Base-by-base conservation (phyloP, 2,329 filamentous ascomycete genomes). In the Exophiala viscosa region DNA sequence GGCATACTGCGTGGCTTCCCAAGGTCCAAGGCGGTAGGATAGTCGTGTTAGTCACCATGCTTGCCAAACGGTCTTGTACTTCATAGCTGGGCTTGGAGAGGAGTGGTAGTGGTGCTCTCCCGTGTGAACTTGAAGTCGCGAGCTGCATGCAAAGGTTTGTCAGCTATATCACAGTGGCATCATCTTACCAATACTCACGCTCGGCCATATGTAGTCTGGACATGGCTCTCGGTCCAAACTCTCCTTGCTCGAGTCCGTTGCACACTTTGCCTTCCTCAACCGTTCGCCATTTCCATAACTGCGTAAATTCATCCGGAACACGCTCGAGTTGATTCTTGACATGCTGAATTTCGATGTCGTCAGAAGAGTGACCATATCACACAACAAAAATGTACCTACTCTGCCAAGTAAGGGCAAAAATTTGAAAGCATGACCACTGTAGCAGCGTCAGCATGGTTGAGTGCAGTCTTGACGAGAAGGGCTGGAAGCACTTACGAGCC, bases 341-440 rank as follows among this genome's bases (percentile, higher is more conserved):
- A 33, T 62, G 55, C 60, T 60, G 45, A 10, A 34, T 5, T 15
- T 13, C 2, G 33, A 39, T 10, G 8, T 7, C 2, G 38, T 49
- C 38, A 50, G 32, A 20, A 10, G 7, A 2, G 32, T 39, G 15
- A 10, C 18, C 13, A 35, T 7, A 15, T 20, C 8, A 10, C 10
- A 39, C n/a, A 6, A 39, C n/a, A 11, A 33, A 32, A 4, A 3
- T 11, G 14, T 5, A 31, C 58, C 11, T 43, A 60, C 61, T 39
- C 56, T 59, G 9, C 65, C 65, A 3, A 68, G 57, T 14, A 61
- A 54, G 2, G 65, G 66, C 11, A 68, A 61, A 43, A 65, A 68
- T 45, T 68, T 68, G 52, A 67, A 67, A 2, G 52, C 66, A 45
- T 66, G 66, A 3, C 65, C 65, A 47, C 48, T 50, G 14, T 36